Percentiles rank a stretch among this genome's conserved stretches.
These are phyloP conservation scores for Talaromyces atroroseus DNA, from an alignment of 2,329 filamentous ascomycete species.

Conservation along the genomic window DNA sequence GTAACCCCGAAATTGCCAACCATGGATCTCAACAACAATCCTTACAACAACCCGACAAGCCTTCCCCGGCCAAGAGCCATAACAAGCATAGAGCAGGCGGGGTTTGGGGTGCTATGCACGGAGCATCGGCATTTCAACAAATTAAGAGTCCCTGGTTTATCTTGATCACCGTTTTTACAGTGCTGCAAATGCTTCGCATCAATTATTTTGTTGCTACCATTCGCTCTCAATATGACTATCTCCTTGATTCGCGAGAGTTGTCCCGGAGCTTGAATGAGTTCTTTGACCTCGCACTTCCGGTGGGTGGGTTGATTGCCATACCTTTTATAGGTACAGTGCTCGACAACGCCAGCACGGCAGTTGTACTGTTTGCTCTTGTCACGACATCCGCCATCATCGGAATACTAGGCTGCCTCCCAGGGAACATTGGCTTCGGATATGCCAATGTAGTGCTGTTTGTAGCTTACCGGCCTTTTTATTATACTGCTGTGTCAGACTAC, in stretches of 20 bases:
- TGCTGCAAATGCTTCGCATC: slow-evolving; percentile 72
- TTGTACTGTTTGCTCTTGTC: slow-evolving; percentile 67
- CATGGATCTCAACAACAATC: slow-evolving; percentile 8
- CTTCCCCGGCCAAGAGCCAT: slow-evolving; percentile 2
- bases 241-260: slow-evolving; percentile 58
- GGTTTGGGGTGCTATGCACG: slow-evolving; percentile 83
- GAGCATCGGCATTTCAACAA: slow-evolving; percentile 63
- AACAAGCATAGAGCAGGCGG: slow-evolving; percentile 39
- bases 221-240: slow-evolving; percentile 70
- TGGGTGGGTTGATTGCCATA: slow-evolving; percentile 77
- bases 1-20: slow-evolving; percentile 2
- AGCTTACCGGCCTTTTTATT: slow-evolving; percentile 80
- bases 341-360: slow-evolving; percentile 67
- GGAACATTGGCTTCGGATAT: slow-evolving; percentile 65
- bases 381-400: slow-evolving; percentile 68
- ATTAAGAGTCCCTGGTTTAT: slow-evolving; percentile 78
- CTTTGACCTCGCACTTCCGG: slow-evolving; percentile 78
- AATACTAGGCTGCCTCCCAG: slow-evolving; percentile 66
- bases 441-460: slow-evolving; percentile 73
- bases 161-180: slow-evolving; percentile 74
- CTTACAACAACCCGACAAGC: slow-evolving; percentile 24
- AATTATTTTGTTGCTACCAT: slow-evolving; percentile 92
- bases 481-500: slow-evolving; percentile 84
- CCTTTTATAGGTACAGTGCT: slow-evolving; percentile 80
- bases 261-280: slow-evolving; percentile 71